These are phyloP conservation scores for Veloboletus limbatus DNA, from an alignment of 1,284 basidiomycete genomes.

Conservation along the genomic window DNA sequence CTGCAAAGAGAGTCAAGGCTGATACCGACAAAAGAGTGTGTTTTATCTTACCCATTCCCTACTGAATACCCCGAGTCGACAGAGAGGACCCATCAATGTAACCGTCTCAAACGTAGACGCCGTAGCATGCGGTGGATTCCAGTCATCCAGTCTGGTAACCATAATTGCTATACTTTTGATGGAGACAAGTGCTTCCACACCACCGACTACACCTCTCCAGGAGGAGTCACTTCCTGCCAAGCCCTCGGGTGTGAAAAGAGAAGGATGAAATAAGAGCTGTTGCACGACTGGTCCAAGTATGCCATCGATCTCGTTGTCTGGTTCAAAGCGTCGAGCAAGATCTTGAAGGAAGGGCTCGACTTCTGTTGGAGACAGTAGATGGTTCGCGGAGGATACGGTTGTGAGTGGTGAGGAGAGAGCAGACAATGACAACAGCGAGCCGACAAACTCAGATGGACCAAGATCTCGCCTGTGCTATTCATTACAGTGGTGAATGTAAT, in stretches of 20 bases:
- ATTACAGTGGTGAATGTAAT: constrained; percentile 8
- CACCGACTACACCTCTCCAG: constrained; percentile 87
- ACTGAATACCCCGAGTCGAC: constrained; percentile 79
- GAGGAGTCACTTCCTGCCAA: constrained; percentile 64
- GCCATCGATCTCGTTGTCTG: constrained; percentile 53
- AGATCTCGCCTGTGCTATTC: constrained; percentile 50
- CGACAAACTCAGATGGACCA: constrained; percentile 76
- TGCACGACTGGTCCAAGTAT: constrained; percentile 60
- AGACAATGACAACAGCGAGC: constrained; percentile 69
- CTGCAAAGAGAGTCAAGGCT: constrained; percentile 41
- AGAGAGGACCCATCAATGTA: constrained; percentile 78
- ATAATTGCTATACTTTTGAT: constrained; percentile 82
- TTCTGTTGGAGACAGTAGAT: constrained; percentile 48
- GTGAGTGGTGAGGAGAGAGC: constrained; percentile 55
- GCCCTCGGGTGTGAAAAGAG: constrained; percentile 61
- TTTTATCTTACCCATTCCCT: constrained; percentile 76
- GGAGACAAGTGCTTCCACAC: constrained; percentile 77
- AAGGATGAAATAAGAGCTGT: constrained; percentile 58
- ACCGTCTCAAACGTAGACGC: constrained; percentile 60
- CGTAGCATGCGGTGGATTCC: constrained; percentile 61
- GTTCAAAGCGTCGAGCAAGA: constrained; percentile 65
- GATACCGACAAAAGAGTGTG: neutral
- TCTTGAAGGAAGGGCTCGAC: constrained; percentile 73
- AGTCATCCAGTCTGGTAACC: constrained; percentile 70
- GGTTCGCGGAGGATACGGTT: constrained; percentile 12